A percentile compares a stretch with the other conserved stretches of the same genome.
Evolutionary conservation across 73 alveolate genomes (phyloP).

Genomic region (Tetrahymena elliotti): DNA sequence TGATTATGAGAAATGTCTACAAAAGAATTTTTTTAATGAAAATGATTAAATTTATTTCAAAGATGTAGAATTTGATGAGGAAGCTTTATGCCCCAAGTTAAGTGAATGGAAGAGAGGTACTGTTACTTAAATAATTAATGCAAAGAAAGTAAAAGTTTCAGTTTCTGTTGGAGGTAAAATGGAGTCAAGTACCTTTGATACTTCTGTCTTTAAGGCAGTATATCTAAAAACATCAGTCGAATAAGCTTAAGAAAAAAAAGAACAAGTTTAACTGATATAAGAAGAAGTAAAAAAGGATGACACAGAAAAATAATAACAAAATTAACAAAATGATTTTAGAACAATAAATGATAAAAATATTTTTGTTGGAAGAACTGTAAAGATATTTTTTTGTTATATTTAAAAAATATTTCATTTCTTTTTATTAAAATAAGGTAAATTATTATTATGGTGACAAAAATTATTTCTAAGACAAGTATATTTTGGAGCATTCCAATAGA

Average conservation of each 20-base stretch:
- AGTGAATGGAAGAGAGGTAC: not conserved
- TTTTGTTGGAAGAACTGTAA: not conserved
- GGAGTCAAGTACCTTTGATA: not conserved
- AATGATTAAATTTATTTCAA: not conserved
- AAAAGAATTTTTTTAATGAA: not conserved
- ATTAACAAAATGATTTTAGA: not conserved
- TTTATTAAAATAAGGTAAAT: not conserved
- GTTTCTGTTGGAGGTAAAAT: not conserved
- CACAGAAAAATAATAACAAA: not conserved
- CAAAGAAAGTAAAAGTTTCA: not conserved
- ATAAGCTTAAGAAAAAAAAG: not conserved
- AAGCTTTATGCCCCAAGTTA: not conserved
- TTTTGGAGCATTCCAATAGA: not conserved
- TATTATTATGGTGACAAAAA: not conserved
- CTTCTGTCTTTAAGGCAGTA: not conserved
- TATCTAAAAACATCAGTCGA: not conserved
- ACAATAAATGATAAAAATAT: not conserved
- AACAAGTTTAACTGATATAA: not conserved
- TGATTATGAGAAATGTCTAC: not conserved
- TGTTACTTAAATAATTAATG: not conserved
- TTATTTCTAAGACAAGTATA: not conserved
- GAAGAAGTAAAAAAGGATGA: not conserved
- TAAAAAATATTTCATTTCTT: not conserved
- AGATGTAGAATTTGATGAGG: not conserved
- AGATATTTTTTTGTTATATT: not conserved